Evolutionary conservation across 805 yeast genomes (phyloP).

Genomic region (Wickerhamiella australiensis): DNA sequence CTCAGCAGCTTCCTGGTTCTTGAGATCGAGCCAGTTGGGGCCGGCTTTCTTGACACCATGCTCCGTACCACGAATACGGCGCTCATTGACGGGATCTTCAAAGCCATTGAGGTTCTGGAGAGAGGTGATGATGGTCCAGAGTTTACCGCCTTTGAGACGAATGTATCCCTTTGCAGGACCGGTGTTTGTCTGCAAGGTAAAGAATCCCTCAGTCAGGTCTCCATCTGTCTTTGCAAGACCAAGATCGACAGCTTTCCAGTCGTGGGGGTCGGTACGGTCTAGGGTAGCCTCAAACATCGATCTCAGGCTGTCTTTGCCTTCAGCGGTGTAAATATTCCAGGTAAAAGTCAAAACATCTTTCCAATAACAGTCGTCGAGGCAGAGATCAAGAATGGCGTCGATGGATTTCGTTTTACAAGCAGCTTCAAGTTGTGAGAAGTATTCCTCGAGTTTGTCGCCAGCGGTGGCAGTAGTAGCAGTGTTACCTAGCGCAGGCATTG

Average conservation of each 20-base stretch:
- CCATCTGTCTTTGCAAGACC: background rate
- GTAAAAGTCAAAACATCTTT: background rate
- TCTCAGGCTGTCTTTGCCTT: conserved; percentile 2
- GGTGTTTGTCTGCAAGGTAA: background rate
- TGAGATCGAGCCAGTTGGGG: conserved; percentile 6
- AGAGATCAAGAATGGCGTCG: background rate
- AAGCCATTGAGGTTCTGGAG: conserved; percentile 6
- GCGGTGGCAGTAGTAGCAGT: conserved; percentile 1
- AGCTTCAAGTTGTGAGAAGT: background rate
- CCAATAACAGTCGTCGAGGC: conserved; percentile 7
- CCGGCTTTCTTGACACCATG: conserved; percentile 6
- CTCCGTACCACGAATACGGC: conserved; percentile 2
- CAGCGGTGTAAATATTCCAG: conserved; percentile 7
- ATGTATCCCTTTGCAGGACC: conserved; percentile 5
- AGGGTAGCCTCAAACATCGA: background rate
- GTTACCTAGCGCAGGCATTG: background rate
- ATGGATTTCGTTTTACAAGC: background rate
- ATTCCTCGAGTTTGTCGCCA: background rate
- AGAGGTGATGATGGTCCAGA: conserved; percentile 6
- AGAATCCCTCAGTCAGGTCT: background rate
- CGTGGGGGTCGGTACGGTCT: background rate
- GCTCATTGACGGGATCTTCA: conserved; percentile 1
- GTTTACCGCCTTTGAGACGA: conserved; percentile 1
- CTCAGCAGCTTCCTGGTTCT: background rate
- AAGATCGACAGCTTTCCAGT: background rate